Conservation (phyloP, 495 filamentous ascomycete genomes). For the Daldinia caldariorum region DNA sequence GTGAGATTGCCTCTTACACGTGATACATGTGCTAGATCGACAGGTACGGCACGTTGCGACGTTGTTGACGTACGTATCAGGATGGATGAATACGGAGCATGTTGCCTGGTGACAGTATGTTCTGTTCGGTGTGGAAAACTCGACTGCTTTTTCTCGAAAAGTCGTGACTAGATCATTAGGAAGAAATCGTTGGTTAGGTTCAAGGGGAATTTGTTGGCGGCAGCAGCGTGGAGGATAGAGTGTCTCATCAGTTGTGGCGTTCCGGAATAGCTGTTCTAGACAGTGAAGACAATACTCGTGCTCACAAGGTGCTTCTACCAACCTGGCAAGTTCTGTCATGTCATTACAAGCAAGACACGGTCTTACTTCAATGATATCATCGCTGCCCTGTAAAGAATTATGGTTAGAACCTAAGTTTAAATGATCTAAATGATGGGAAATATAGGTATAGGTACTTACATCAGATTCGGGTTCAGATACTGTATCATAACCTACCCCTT, state of each 20-base stretch:
- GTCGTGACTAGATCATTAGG: slow-evolving; percentile 28
- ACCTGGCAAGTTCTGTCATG: not conserved
- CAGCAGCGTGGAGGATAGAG: slow-evolving; percentile 66
- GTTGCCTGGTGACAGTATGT: slow-evolving; percentile 58
- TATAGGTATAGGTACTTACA: too few species aligned
- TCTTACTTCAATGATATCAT: not conserved
- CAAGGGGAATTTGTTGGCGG: slow-evolving; percentile 51
- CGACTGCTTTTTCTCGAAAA: slow-evolving; percentile 55
- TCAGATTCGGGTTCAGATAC: not conserved
- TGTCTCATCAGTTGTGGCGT: slow-evolving; percentile 57
- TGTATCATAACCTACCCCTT: not conserved
- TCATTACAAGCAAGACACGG: not conserved
- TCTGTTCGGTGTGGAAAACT: slow-evolving; percentile 55
- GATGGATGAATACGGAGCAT: slow-evolving; percentile 61
- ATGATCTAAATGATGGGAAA: too few species aligned
- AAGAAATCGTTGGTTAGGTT: slow-evolving; percentile 47
- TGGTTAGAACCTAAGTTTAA: not conserved
- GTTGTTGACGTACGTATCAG: slow-evolving; percentile 39
- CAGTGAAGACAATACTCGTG: slow-evolving; percentile 62
- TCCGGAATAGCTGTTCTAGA: slow-evolving; percentile 52
- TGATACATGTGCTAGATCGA: slow-evolving; percentile 51
- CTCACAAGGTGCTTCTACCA: slow-evolving; percentile 44
- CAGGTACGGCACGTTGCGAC: slow-evolving; percentile 57
- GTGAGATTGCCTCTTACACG: slow-evolving; percentile 59
- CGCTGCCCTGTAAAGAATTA: not conserved